Base-by-base conservation (phyloP, 345 rosid genomes). In the Syzygium jambos region DNA sequence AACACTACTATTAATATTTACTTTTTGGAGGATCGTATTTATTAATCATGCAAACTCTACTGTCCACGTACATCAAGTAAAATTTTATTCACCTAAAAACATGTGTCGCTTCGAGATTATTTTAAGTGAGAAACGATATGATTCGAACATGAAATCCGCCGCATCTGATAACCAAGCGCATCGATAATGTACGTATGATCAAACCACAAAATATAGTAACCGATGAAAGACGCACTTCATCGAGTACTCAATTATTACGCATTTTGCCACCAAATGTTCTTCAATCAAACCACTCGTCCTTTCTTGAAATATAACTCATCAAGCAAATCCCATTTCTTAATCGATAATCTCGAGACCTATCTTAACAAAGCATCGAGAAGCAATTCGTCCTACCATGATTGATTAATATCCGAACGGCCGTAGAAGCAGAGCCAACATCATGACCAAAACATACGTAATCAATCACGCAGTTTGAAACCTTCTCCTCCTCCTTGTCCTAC, bases 131-230 rank as follows among this genome's bases (percentile, higher is more conserved):
- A 61, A 61, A n/a, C 0, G 16, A 61, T n/a, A 16, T 6, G 4
- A 61, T 61, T 61, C 34, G 3, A 61, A 30, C n/a, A 2, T 2
- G 0, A 1, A 4, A 16, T 17, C 10, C 0, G 10, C 30, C 41
- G 4, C 6, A 1, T 65, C 3, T 6, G 1, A 30, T 30, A 65
- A 65, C 10, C 5, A 65, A 30, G 22, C 11, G 4, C 9, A 21
- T 65, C 3, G 1, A 11, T 65, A 65, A 9, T 9, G 30, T 29
- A 29, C 1, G 6, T 41, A 65, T 5, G 0, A 65, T 1, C 41
- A 8, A 7, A 16, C 11, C 22, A 30, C 43, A 65, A 65, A 65
- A 29, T 30, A 16, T 65, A 30, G 7, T 34, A 73, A 1, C 4
- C 6, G 1, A 73, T 34, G 25, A 17, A 68, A 0, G 46, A 68